A percentile compares a stretch with the other conserved stretches of the same genome.
Evolutionary conservation across 83 land plant species (phyloP).

Genomic region (Picea abies): DNA sequence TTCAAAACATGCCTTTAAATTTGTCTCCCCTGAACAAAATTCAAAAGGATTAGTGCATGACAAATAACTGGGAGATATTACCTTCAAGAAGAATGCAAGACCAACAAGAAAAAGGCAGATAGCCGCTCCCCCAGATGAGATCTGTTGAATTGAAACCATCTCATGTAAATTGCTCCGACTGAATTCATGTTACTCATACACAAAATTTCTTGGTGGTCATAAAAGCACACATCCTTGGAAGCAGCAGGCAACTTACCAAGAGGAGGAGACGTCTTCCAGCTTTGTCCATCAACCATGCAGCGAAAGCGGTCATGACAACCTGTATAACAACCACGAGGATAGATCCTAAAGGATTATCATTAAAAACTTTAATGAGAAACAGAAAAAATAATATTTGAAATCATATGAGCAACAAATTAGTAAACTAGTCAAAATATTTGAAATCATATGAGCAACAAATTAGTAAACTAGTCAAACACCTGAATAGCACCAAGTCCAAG

Average conservation of each 20-base stretch:
- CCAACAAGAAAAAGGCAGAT: constrained; percentile 80
- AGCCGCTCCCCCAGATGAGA: constrained; percentile 82
- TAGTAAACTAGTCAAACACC: constrained; percentile 29
- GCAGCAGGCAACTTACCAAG: constrained; percentile 44
- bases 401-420: too few species aligned
- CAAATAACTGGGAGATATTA: constrained; percentile 12
- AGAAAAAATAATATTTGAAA: too few species aligned
- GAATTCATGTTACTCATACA: too few species aligned
- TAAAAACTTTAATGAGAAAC: too few species aligned
- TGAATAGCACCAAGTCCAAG: constrained; percentile 74
- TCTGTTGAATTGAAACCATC: constrained; percentile 33
- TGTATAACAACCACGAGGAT: constrained; percentile 19
- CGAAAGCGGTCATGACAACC: constrained; percentile 84
- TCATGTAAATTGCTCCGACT: too few species aligned
- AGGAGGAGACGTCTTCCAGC: constrained; percentile 92
- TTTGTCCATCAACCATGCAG: constrained; percentile 87
- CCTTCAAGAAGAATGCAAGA: constrained; percentile 78
- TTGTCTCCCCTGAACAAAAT: too few species aligned
- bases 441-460: too few species aligned
- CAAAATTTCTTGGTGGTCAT: too few species aligned
- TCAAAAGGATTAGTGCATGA: too few species aligned
- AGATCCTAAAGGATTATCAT: too few species aligned
- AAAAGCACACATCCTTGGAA: too few species aligned
- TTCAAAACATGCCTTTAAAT: too few species aligned
- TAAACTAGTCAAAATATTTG: not conserved